These are phyloP conservation scores for Canariomyces notabilis DNA, from an alignment of 2,329 filamentous ascomycete genomes.

Conservation along the genomic window DNA sequence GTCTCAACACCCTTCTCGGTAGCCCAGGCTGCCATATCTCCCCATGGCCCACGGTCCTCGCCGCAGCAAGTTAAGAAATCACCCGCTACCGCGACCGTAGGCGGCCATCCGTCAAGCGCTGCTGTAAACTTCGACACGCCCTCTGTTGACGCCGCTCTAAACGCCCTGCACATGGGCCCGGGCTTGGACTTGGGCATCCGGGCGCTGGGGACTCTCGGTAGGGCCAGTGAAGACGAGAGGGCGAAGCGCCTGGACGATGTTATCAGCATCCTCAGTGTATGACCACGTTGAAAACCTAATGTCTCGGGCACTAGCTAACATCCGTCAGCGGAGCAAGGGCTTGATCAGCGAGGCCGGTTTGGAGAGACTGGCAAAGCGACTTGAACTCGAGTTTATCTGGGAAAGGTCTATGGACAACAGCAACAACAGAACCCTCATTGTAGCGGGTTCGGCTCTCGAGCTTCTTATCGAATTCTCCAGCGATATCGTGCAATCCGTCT, in stretches of 20 bases:
- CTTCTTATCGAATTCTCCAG: slow-evolving; percentile 58
- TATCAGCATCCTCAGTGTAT: slow-evolving; percentile 45
- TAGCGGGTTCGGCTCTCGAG: slow-evolving; percentile 57
- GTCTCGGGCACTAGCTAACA: slow-evolving; percentile 34
- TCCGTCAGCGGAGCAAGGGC: slow-evolving; percentile 43
- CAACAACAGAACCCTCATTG: slow-evolving; percentile 52
- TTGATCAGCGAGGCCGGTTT: slow-evolving; percentile 69
- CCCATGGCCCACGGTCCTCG: slow-evolving; percentile 53
- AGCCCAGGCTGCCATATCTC: slow-evolving; percentile 55
- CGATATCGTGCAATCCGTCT: slow-evolving; percentile 57
- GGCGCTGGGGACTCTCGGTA: slow-evolving; percentile 32
- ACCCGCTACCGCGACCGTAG: slow-evolving; percentile 42
- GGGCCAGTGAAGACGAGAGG: slow-evolving; percentile 43
- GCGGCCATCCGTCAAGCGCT: slow-evolving; percentile 38
- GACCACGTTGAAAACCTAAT: slow-evolving; percentile 19
- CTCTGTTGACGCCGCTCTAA: slow-evolving; percentile 57
- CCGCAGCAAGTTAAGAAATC: slow-evolving; percentile 62
- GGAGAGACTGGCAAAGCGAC: slow-evolving; percentile 62
- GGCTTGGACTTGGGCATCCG: slow-evolving; percentile 47
- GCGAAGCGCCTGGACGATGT: slow-evolving; percentile 50
- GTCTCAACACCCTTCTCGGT: slow-evolving; percentile 62
- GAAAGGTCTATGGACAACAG: slow-evolving; percentile 47
- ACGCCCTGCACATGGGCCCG: slow-evolving; percentile 46
- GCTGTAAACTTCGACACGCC: slow-evolving; percentile 60
- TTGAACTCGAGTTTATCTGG: slow-evolving; percentile 61